These are phyloP conservation scores for Ascochyta lentis DNA, from an alignment of 2,329 filamentous ascomycete species.

Conservation along the genomic window DNA sequence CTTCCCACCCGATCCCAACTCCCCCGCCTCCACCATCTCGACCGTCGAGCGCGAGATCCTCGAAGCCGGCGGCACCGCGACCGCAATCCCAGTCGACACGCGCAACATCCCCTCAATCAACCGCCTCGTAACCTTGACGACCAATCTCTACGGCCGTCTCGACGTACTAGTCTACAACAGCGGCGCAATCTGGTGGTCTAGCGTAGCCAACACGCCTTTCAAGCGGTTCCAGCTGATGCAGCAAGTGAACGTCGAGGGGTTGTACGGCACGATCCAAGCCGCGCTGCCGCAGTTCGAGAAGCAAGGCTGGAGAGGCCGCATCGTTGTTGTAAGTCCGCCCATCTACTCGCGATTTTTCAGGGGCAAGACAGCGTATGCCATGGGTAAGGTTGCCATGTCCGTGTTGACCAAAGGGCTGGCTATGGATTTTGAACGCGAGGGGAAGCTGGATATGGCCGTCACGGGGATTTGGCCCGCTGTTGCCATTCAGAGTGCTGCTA, in stretches of 20 bases:
- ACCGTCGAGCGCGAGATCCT: constrained; percentile 79
- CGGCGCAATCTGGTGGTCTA: constrained; percentile 84
- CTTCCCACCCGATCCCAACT: constrained; percentile 81
- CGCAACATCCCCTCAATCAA: constrained; percentile 60
- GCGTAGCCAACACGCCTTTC: constrained; percentile 73
- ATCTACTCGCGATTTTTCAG: constrained; percentile 86
- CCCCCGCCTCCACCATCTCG: constrained; percentile 74
- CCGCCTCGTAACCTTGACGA: constrained; percentile 51
- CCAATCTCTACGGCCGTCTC: constrained; percentile 66
- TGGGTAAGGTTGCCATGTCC: constrained; percentile 80
- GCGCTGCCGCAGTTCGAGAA: constrained; percentile 69
- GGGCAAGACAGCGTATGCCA: constrained; percentile 84
- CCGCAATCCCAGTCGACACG: constrained; percentile 73
- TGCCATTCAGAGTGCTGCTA: constrained; percentile 80
- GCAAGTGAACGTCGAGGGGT: constrained; percentile 64
- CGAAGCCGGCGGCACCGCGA: constrained; percentile 67
- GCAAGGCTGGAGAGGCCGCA: constrained; percentile 61
- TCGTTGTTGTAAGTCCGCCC: constrained; percentile 81
- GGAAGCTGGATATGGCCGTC: constrained; percentile 72
- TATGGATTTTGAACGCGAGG: constrained; percentile 78
- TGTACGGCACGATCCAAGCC: constrained; percentile 76
- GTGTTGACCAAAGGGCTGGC: constrained; percentile 81
- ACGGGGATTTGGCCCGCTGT: constrained; percentile 83
- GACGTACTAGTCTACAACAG: constrained; percentile 84
- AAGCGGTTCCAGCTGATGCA: constrained; percentile 73